Evolutionary conservation across 2,329 filamentous ascomycete species (phyloP), one percentile per base, ranked within the genome.

Genomic region (Cadophora gregata): DNA sequence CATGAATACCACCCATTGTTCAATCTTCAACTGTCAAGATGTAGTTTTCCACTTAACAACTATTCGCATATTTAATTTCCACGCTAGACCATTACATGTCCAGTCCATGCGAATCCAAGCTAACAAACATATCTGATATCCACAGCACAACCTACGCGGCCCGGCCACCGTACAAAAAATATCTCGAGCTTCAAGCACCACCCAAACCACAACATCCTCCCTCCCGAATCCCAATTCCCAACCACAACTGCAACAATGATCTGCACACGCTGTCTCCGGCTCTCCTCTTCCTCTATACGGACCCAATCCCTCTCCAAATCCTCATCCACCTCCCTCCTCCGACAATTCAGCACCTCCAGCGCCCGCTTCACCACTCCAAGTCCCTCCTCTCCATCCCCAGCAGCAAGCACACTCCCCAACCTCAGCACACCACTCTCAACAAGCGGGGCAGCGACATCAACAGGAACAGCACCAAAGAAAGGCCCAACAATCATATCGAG

Each of bases 261-360:
- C 65, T 78, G 77, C 70, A 69, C 70, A 29, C 73, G 79, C 71
- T 89, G 86, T 76, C 78, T 88, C 61, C 83, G 83, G 69, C 79
- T 79, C 68, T 80, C 79, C 66, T 79, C 69, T 3, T 56, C 69
- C 61, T 56, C 70, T 1, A 59, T 62, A 7, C 64, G 53, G n/a
- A 33, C 27, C 5, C 50, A 47, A 47, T 47, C 42, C 19, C 19
- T 47, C 19, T 47, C 42, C 7, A 42, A 42, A 42, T 33, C 45
- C 67, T 56, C 36, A 69, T 3, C 62, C 47, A 10, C 63, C 53
- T 38, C 63, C 51, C 36, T 62, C 51, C 5, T 65, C 42, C 69
- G 72, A 33, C 1, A 59, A 25, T 69, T 75, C 61, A 67, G 70
- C 19, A 36, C 29, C 36, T 25, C 21, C 47, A 19, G 21, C 31